These are phyloP conservation scores for Quercus phellos DNA, from an alignment of 331 rosid genomes.

Conservation along the genomic window DNA sequence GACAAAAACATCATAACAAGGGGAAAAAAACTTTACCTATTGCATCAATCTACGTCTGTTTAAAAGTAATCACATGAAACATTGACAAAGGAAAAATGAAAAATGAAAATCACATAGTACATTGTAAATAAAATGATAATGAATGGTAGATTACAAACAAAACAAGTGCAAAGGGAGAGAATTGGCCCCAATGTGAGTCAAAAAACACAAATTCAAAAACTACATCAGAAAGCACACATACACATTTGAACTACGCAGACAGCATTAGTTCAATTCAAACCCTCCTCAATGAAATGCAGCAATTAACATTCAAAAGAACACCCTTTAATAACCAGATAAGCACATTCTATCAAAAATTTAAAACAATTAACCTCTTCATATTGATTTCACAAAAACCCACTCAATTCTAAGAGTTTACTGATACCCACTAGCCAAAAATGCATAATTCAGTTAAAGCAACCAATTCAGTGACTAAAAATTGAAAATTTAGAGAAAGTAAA, in stretches of 20 bases:
- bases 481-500: conserved; percentile 13
- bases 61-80: background rate
- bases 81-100: background rate
- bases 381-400: conserved; percentile 9
- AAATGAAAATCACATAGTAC: background rate
- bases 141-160: background rate
- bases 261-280: conserved; percentile 12
- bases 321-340: background rate
- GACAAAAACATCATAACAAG: background rate
- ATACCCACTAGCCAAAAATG: conserved; percentile 2
- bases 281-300: background rate
- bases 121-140: background rate
- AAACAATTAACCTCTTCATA: background rate
- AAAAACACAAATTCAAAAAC: background rate
- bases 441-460: conserved; percentile 12
- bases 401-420: background rate
- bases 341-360: background rate
- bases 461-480: conserved; percentile 9
- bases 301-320: conserved; percentile 2
- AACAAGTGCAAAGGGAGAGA: background rate
- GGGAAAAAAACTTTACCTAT: background rate
- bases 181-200: background rate
- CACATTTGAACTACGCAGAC: background rate
- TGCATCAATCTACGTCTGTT: background rate
- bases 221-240: conserved; percentile 7